Evolutionary conservation across 306 rosid genomes (phyloP).

Genomic region (Quercus mongolica): DNA sequence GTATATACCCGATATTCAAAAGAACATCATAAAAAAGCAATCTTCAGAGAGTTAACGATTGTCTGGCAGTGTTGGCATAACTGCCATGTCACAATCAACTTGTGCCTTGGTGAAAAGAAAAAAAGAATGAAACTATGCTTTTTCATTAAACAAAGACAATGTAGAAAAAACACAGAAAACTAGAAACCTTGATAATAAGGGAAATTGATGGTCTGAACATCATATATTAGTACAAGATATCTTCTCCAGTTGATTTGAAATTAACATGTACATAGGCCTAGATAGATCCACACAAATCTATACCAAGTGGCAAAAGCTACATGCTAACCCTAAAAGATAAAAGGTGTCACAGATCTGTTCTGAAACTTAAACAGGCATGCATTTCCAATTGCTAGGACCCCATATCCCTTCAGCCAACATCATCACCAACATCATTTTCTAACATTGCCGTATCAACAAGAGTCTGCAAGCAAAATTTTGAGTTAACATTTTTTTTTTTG

Average conservation of each 20-base stretch:
- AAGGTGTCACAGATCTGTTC: neutral
- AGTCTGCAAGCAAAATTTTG: constrained; percentile 46
- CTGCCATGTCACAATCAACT: neutral
- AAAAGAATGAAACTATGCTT: neutral
- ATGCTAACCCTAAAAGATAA: neutral
- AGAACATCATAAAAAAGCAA: neutral
- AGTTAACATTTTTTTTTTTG: neutral
- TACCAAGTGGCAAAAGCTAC: neutral
- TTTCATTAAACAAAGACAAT: neutral
- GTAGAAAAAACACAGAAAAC: neutral
- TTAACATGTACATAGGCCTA: neutral
- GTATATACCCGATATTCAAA: neutral
- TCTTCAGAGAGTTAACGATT: neutral
- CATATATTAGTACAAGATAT: neutral
- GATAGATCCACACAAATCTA: neutral
- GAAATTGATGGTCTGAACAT: neutral
- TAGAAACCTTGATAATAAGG: neutral
- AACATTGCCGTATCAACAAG: constrained; percentile 47
- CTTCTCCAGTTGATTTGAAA: neutral
- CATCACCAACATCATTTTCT: constrained; percentile 45
- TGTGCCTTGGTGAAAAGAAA: neutral
- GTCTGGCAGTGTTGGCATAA: neutral
- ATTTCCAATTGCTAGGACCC: constrained; percentile 29
- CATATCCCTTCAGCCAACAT: constrained; percentile 11
- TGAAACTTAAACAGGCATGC: neutral